phyloP scores from a whole-genome alignment of 2,329 filamentous ascomycete species.

The Arthroderma sp. region DNA sequence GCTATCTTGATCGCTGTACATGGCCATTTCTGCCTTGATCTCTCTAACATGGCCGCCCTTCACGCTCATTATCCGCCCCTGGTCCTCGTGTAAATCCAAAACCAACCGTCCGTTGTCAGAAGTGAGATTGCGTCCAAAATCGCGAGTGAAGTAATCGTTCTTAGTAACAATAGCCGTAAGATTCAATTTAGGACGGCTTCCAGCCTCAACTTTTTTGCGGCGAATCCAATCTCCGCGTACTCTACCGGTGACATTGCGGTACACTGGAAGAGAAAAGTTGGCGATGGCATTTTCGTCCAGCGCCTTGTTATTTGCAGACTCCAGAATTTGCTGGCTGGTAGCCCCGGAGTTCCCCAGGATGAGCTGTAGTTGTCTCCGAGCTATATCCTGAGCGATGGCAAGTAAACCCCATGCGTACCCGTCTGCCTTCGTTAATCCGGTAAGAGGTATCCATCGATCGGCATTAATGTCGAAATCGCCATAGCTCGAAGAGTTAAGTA shows the following conservation, averaged over 20 bases:
- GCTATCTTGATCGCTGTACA: conserved; percentile 61
- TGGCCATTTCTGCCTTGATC: conserved; percentile 53
- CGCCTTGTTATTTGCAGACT: conserved; percentile 13
- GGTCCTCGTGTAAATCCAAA: conserved; percentile 50
- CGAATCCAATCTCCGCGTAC: conserved; percentile 65
- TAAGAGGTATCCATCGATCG: conserved; percentile 52
- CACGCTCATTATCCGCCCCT: conserved; percentile 24
- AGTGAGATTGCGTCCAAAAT: conserved; percentile 72
- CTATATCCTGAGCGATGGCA: conserved; percentile 50
- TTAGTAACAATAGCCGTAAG: conserved; percentile 51
- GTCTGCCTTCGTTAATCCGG: conserved; percentile 62
- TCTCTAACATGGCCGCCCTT: conserved; percentile 48
- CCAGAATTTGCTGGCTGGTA: conserved; percentile 10
- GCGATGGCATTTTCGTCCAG: conserved; percentile 22
- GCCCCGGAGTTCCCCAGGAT: conserved; percentile 20
- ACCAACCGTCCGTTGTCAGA: conserved; percentile 56
- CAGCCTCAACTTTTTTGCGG: conserved; percentile 30
- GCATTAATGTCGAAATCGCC: conserved; percentile 37
- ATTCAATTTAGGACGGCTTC: conserved; percentile 43
- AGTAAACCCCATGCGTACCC: conserved; percentile 68
- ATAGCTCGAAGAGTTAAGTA: conserved; percentile 39
- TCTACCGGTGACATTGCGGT: conserved; percentile 65
- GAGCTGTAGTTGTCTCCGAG: conserved; percentile 40
- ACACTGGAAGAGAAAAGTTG: conserved; percentile 41
- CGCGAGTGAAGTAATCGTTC: conserved; percentile 51